Conservation (phyloP, 257 asterid species). For the Solanum megistacrolobum region DNA sequence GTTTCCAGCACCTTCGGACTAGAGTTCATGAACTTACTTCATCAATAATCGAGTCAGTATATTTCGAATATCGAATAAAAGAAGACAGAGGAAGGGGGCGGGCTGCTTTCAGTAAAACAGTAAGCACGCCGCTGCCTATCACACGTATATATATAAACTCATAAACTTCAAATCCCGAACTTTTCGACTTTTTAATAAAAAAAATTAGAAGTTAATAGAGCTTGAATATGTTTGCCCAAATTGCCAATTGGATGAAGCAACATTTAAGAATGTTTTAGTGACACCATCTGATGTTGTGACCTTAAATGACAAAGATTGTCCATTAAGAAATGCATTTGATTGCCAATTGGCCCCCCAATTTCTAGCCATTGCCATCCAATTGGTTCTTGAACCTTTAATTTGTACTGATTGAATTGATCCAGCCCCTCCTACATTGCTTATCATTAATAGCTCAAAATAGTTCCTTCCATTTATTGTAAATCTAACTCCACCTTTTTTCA, state of each 20-base stretch:
- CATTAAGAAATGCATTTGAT: conserved; percentile 51
- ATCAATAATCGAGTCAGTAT: neutral
- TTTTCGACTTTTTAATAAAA: neutral
- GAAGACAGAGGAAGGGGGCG: conserved; percentile 18
- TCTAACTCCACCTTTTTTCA: conserved; percentile 73
- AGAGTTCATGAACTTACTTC: conserved; percentile 9
- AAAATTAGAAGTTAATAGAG: conserved; percentile 34
- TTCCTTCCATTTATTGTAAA: conserved; percentile 63
- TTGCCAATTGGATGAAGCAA: conserved; percentile 57
- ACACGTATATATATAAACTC: conserved; percentile 2
- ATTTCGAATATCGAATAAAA: neutral
- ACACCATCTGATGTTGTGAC: conserved; percentile 68
- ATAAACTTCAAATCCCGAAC: conserved; percentile 5
- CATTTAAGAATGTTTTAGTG: conserved; percentile 39
- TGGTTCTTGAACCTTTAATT: conserved; percentile 63
- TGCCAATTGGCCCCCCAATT: conserved; percentile 99
- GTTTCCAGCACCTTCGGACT: conserved; percentile 10
- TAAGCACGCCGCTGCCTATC: conserved; percentile 72
- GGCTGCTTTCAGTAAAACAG: conserved; percentile 66
- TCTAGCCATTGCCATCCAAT: conserved; percentile 70
- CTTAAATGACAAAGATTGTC: conserved; percentile 68
- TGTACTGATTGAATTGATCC: conserved; percentile 58
- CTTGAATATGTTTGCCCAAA: conserved; percentile 67
- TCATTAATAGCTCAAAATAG: conserved; percentile 64
- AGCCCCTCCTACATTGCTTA: conserved; percentile 68